These are phyloP conservation scores for Erythrobasidium yunnanense DNA, from an alignment of 768 basidiomycete species.

Conservation along the genomic window DNA sequence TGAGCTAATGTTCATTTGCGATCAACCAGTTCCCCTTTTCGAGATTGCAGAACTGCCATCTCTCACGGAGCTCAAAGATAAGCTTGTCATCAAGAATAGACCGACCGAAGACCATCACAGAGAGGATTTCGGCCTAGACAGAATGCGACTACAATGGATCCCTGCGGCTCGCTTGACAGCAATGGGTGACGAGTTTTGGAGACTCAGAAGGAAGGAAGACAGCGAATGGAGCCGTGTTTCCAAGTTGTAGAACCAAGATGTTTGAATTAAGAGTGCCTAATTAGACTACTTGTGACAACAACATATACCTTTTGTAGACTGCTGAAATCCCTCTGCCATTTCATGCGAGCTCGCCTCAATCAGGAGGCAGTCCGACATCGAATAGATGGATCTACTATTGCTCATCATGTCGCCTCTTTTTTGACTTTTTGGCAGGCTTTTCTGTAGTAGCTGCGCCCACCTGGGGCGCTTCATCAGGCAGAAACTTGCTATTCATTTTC, in stretches of 20 bases:
- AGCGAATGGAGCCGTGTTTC: neutral
- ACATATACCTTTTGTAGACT: too few relatives aligned
- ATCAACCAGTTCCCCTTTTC: neutral
- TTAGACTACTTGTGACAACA: too few relatives aligned
- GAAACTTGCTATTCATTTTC: neutral
- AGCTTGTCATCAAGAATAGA: too few relatives aligned
- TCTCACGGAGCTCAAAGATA: neutral
- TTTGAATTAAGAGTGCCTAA: neutral
- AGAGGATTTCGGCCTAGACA: neutral
- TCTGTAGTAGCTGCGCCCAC: neutral
- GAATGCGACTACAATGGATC: slow-evolving; percentile 10
- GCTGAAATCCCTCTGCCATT: too few relatives aligned
- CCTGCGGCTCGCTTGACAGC: neutral
- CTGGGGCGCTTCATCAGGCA: neutral
- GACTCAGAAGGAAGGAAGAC: neutral
- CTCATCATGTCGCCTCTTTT: slow-evolving; percentile 24
- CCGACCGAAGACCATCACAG: neutral
- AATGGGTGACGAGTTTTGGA: slow-evolving; percentile 13
- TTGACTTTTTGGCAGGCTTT: neutral
- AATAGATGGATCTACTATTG: too few relatives aligned
- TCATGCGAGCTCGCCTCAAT: too few relatives aligned
- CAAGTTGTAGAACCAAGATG: neutral
- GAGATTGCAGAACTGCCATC: neutral
- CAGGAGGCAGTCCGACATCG: too few relatives aligned
- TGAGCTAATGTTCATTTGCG: neutral